These are phyloP conservation scores for Microcera coccophila DNA, from an alignment of 2,329 filamentous ascomycete genomes.

Conservation along the genomic window DNA sequence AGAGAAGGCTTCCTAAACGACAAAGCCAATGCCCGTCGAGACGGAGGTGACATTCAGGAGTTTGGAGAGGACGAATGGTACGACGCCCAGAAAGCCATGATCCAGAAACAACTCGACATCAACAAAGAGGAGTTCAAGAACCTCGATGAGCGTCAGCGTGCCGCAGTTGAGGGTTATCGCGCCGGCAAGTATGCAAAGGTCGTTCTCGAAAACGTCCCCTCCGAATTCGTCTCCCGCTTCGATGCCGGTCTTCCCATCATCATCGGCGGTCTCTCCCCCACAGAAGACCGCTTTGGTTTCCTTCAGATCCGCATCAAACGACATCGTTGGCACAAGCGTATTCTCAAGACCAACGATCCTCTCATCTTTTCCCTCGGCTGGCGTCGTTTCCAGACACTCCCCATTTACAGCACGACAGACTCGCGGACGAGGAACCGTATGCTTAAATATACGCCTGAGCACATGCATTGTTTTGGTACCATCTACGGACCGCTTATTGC, in stretches of 20 bases:
- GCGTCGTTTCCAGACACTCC: constrained; percentile 88
- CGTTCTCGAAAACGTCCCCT: constrained; percentile 82
- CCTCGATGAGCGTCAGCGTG: constrained; percentile 78
- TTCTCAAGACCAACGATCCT: constrained; percentile 95
- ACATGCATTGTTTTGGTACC: constrained; percentile 97
- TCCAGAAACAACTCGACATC: constrained; percentile 95
- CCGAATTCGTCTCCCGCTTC: constrained; percentile 83
- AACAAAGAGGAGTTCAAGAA: constrained; percentile 90
- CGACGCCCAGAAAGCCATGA: constrained; percentile 87
- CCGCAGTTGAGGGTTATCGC: constrained; percentile 82
- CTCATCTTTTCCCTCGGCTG: constrained; percentile 96
- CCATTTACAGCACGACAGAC: constrained; percentile 92
- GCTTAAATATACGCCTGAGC: constrained; percentile 98
- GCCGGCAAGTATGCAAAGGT: constrained; percentile 93
- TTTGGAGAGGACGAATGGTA: constrained; percentile 99
- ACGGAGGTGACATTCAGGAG: constrained; percentile 66
- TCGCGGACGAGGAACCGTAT: constrained; percentile 91
- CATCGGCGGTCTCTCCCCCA: constrained; percentile 85
- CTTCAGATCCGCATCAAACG: constrained; percentile 95
- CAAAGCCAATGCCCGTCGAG: constrained; percentile 70
- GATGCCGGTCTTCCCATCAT: constrained; percentile 78
- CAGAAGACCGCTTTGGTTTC: constrained; percentile 92
- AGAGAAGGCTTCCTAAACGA: constrained; percentile 93
- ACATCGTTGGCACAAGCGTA: constrained; percentile 98
- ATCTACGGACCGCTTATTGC: constrained; percentile 94